A percentile compares a stretch with the other conserved stretches of the same genome.
Conservation (phyloP, 805 yeast species). For the Yarrowia sp. region DNA sequence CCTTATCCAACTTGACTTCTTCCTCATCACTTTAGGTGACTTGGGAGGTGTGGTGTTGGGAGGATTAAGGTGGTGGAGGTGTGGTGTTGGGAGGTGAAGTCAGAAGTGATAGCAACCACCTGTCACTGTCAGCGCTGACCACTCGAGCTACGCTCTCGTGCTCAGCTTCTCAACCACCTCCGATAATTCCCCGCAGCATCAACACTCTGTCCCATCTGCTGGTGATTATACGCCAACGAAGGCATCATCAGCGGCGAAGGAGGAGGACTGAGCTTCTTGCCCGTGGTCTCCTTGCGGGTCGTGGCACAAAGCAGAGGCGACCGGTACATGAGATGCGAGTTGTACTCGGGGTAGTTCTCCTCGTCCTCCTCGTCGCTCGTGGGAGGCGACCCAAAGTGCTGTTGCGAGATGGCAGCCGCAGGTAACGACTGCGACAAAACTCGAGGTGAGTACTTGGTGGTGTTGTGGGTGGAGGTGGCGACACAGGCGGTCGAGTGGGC, state of each 20-base stretch:
- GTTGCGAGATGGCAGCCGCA: slow-evolving; percentile 12
- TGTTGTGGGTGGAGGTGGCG: background rate
- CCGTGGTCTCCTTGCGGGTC: slow-evolving; percentile 10
- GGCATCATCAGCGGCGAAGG: slow-evolving; percentile 39
- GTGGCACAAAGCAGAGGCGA: slow-evolving; percentile 24
- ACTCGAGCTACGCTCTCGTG: too few relatives aligned
- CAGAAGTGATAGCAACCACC: too few relatives aligned
- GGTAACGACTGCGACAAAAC: slow-evolving; percentile 27
- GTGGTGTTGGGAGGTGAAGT: too few relatives aligned
- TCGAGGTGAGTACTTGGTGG: slow-evolving; percentile 2
- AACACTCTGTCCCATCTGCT: slow-evolving; percentile 35
- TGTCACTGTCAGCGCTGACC: too few relatives aligned
- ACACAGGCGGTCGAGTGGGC: background rate
- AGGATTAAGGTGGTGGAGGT: too few relatives aligned
- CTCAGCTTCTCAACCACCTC: slow-evolving; percentile 10
- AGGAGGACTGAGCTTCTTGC: slow-evolving; percentile 32
- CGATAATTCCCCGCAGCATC: slow-evolving; percentile 25
- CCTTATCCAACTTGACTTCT: too few relatives aligned
- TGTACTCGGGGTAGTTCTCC: slow-evolving; percentile 35
- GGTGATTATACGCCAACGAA: slow-evolving; percentile 28
- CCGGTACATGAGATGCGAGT: slow-evolving; percentile 39
- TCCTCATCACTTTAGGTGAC: too few relatives aligned
- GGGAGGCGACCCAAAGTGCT: slow-evolving; percentile 33
- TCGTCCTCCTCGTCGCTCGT: slow-evolving; percentile 29
- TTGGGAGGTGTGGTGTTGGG: too few relatives aligned